Percentiles rank a stretch among this genome's conserved stretches.
phyloP scores from a whole-genome alignment of 768 basidiomycete species.

The Lentinula sp. region DNA sequence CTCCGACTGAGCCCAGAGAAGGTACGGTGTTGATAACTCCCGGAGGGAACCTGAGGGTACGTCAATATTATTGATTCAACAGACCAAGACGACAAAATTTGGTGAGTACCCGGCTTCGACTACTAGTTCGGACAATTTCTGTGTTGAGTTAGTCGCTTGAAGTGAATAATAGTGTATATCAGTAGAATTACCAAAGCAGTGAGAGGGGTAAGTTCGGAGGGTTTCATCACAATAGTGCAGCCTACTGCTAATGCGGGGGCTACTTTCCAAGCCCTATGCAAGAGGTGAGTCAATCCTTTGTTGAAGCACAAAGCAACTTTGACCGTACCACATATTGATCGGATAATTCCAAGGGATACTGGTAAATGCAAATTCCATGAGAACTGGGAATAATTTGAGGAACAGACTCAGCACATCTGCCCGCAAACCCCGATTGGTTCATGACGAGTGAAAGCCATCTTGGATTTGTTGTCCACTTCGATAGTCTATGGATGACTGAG shows the following conservation, averaged over 20 bases:
- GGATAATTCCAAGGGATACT: slow-evolving; percentile 90
- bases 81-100: background rate
- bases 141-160: slow-evolving; percentile 5
- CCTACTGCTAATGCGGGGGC: slow-evolving; percentile 89
- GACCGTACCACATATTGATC: slow-evolving; percentile 71
- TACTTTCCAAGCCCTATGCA: slow-evolving; percentile 78
- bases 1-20: slow-evolving; percentile 79
- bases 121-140: slow-evolving; percentile 81
- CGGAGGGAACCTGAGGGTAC: slow-evolving; percentile 65
- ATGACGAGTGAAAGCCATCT: slow-evolving; percentile 80
- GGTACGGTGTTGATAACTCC: slow-evolving; percentile 89
- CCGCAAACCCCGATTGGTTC: slow-evolving; percentile 95
- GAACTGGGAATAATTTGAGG: background rate
- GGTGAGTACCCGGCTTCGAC: slow-evolving; percentile 71
- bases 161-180: background rate
- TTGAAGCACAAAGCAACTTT: background rate
- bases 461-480: slow-evolving; percentile 74
- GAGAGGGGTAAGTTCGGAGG: slow-evolving; percentile 81
- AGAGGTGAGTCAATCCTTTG: background rate
- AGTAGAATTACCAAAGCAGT: slow-evolving; percentile 61
- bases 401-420: slow-evolving; percentile 46
- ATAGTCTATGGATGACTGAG: slow-evolving; percentile 44
- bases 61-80: background rate
- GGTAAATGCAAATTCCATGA: background rate
- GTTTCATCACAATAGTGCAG: slow-evolving; percentile 94